Evolutionary conservation across 305 asterid species (phyloP), one percentile per base, ranked within the genome.

Genomic region (Fraxinus dipetala): DNA sequence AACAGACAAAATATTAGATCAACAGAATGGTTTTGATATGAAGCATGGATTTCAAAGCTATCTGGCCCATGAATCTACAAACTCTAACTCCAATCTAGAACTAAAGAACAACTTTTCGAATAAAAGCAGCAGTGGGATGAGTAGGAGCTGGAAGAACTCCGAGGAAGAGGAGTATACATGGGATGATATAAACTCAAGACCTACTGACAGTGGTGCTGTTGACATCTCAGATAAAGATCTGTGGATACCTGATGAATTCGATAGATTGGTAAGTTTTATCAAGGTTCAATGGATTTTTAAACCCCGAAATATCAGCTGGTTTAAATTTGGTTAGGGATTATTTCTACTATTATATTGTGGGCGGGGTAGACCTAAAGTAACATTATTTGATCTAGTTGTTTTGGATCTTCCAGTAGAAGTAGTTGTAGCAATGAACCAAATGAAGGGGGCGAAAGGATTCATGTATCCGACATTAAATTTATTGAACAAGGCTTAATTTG

Each of bases 141-240:
- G 84, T 78, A 88, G 78, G 85, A 93, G 91, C 93, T 96, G 98
- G 98, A 93, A 93, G 87, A 88, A 94, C 89, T 88, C 95, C 3
- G 99, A 93, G 89, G 99, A 94, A 90, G 98, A 95, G 87, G 98
- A 95, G 89, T 96, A 85, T 80, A 78, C 79, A 79, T 94, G 99
- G 99, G 97, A 92, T 56, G 98, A 91, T 75, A 87, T 93, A 86
- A 91, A 85, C 83, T 86, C 93, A 43, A 89, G 89, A 76, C 84
- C 85, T 48, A 75, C 83, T 31, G 88, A 81, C 78, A 88, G 79
- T 69, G 81, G 72, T 78, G 63, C 83, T 76, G 77, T 87, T 72
- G 89, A 82, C 84, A 81, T 85, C 84, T 83, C 91, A 30, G 86
- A 85, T 24, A 93, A 94, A 86, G 92, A 91, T 87, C 91, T 78